These are phyloP conservation scores for Carex kokanica DNA, from an alignment of 176 grass and related monocot species.

Conservation along the genomic window DNA sequence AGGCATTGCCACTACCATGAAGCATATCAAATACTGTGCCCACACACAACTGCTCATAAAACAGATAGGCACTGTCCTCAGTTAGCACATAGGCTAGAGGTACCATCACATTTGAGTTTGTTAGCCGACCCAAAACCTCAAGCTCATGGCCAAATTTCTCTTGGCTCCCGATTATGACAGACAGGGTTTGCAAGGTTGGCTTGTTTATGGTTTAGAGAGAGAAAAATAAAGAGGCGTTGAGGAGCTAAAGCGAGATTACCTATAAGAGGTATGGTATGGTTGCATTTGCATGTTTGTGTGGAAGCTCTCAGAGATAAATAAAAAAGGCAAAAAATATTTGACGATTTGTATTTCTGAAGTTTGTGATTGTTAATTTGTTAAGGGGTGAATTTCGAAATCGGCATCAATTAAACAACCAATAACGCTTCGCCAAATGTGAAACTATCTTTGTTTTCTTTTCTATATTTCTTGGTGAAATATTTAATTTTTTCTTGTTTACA, in stretches of 20 bases:
- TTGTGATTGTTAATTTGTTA: neutral
- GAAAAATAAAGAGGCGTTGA: slow-evolving; percentile 8
- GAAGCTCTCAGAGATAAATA: neutral
- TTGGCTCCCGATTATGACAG: slow-evolving; percentile 46
- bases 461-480: neutral
- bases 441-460: neutral
- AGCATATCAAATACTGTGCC: slow-evolving; percentile 64
- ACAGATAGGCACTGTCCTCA: slow-evolving; percentile 54
- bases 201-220: too few relatives aligned
- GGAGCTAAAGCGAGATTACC: slow-evolving; percentile 26
- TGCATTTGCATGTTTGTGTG: slow-evolving; percentile 26
- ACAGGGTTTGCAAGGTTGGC: too few relatives aligned
- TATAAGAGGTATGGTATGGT: slow-evolving; percentile 23
- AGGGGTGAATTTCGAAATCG: neutral
- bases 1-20: slow-evolving; percentile 36
- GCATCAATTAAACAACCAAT: neutral
- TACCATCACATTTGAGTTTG: slow-evolving; percentile 87
- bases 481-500: slow-evolving; percentile 8
- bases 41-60: slow-evolving; percentile 59
- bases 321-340: neutral
- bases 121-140: slow-evolving; percentile 54
- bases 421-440: neutral
- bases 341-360: neutral
- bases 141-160: slow-evolving; percentile 56
- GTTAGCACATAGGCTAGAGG: slow-evolving; percentile 74